Evolutionary conservation across 2,329 filamentous ascomycete genomes (phyloP), one percentile per base, ranked within the genome.

Genomic region (Epichloe uncinata): DNA sequence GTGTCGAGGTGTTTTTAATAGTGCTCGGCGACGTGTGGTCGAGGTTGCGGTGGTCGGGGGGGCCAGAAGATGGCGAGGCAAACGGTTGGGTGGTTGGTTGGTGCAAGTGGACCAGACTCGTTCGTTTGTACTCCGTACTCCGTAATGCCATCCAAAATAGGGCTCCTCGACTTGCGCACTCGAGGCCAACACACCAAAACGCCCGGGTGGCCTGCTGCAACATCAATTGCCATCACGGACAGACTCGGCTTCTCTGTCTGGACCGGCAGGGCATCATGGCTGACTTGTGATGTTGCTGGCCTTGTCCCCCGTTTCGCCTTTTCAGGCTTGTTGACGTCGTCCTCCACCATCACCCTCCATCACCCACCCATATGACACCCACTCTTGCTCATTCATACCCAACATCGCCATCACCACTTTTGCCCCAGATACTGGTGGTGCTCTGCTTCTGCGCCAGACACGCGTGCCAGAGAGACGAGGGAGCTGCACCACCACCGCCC

Each of bases 211-310:
- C 46, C 48, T 48, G 48, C 51, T 50, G 48, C 51, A 55, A 57
- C 53, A 51, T 56, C 47, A 45, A 55, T 46, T 49, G 53, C 56
- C 55, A 56, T 55, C 49, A 51, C 52, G 42, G 45, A 43, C 36
- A 45, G 45, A 43, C 36, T 53, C 49, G 53, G 49, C 50, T 26
- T 49, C 16, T 46, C 34, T 30, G 26, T 47, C 47, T 52, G 54
- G 45, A 51, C 50, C 44, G 47, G 50, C 49, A 50, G 30, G 47
- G 47, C 47, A 49, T 50, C 47, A 40, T 8, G 40, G 47, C 36
- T 43, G 38, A 36, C 43, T 22, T 33, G 43, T 35, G 34, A 44
- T 50, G 44, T 37, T 46, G n/a, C 36, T n/a, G 40, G 34, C 44
- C 46, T 47, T 35, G 41, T 34, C 7, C 40, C 42, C 36, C 46